Evolutionary conservation across 1,139 yeast genomes (phyloP), one percentile per base, ranked within the genome.

Genomic region (Taphrina populina): DNA sequence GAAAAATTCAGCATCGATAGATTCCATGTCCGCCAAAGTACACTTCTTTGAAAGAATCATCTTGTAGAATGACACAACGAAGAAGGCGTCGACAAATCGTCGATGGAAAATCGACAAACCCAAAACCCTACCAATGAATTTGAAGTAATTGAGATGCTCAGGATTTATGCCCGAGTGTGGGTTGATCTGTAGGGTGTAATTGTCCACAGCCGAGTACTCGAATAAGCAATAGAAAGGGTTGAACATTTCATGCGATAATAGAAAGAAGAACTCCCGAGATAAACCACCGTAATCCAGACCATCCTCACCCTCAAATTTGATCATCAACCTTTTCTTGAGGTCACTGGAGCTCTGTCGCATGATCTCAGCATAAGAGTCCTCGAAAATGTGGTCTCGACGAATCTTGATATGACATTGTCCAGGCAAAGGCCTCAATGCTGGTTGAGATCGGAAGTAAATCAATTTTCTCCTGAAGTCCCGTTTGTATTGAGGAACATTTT

Each of bases 261-360:
- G 77, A 73, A 88, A 92, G 82, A 94, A 92, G 71, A 88, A 92
- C 71, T 92, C 99, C 75, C 98, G 81, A 26, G 96, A 88, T 62
- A 92, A 97, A 69, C 99, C 99, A 78, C 98, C 98, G 69, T 92
- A 92, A 76, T 92, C 99, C 65, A 94, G 79, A 71, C 98, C 99
- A 76, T 92, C 98, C 75, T 92, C 99, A 60, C 98, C 98, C 65
- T 92, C 98, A 66, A 94, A 92, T 70, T 92, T 90, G 70, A 92
- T 94, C 98, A 92, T 92, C 61, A 92, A 75, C 69, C 98, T 80
- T 77, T 92, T 94, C 79, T 92, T 94, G 73, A 92, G 79, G 68
- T 92, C 99, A 71, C 88, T 96, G 13, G 98, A 97, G 1, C 96
- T 83, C 74, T 94, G 98, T 70, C 98, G 83, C 98, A 92, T 92